Evolutionary conservation across 768 basidiomycete genomes (phyloP), one percentile per base, ranked within the genome.

Genomic region (Collybia sp.): DNA sequence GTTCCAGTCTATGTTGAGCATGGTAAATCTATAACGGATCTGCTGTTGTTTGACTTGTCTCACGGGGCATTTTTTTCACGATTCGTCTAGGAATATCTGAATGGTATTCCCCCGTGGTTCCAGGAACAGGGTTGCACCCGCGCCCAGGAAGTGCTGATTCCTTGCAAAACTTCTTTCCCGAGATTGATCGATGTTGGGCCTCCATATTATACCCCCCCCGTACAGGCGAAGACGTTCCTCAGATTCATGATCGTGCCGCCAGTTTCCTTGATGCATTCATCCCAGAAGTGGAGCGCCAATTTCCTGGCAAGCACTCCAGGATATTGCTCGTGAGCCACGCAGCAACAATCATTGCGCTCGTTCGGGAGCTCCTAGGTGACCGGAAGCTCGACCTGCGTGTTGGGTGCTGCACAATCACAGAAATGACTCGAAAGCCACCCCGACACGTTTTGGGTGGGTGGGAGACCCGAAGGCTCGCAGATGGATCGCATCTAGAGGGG

Each of bases 1-100:
- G 50, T 91, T 3, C 88, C 90, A 1, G 76, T 93, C 43, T 85
- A 77, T 51, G 76, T 86, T 12, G 91, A 93, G 55, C 89, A 91
- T 53, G 91, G 90, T 81, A 49, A 42, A 41, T 43, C 39, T 40
- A 4, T 31, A 19, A 25, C 8, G 3, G 25, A 25, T 25, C 25
- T 25, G 8, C 4, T 8, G 8, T 4, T 25, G 25, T 3, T 25
- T 25, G 25, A 8, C 4, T 25, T 25, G 8, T 25, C 25, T 25
- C 25, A 25, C 25, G 25, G 8, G 25, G 25, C 25, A 25, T 4
- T 8, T 3, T 25, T 25, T 25, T 17, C 19, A 40, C 42, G 25
- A 15, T 31, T 25, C 16, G 6, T 46, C 12, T 50, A 87, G 85
- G 85, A 9, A 59, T 89, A 6, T 75, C 79, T 2, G 88, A 90